Evolutionary conservation across 2,329 filamentous ascomycete species (phyloP), one percentile per base, ranked within the genome.

Genomic region (Amphichorda felina): DNA sequence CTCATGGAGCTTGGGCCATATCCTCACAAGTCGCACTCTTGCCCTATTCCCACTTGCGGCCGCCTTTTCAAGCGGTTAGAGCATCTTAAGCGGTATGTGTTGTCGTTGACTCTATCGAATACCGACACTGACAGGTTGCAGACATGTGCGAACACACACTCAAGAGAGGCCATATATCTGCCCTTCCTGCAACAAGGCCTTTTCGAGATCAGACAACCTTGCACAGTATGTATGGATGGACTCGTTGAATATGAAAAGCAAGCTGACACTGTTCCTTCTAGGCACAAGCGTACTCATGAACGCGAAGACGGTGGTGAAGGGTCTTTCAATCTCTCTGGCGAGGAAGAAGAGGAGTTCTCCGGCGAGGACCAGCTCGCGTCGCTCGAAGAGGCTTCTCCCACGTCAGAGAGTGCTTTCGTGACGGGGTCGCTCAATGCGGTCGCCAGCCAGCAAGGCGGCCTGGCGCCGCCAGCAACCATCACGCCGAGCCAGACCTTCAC

Each of bases 151-250:
- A 65, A 98, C 91, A 53, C 91, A 98, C 71, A 98, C 91, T 38
- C 91, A 98, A 71, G 91, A 98, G 70, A 85, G 89, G 65, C 91
- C 91, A 49, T 98, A 98, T 63, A 81, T 93, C 56, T 98, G 91
- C 75, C 83, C 84, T 49, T 81, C 94, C 61, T 98, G 91, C 76
- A 94, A 84, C 72, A 96, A 96, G 71, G 89, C 89, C 46, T 98
- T 98, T 62, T 96, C 91, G 40, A 75, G 91, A 64, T 96, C 89
- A 53, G 91, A 98, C 68, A 98, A 98, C 60, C 82, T 98, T 63
- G 91, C 91, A 60, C 91, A 98, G 83, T 94, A 86, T 64, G 75
- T 54, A 22, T 17, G 5, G 3, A 8, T 36, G 9, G 3, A 5
- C 16, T n/a, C 27, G 6, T 30, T 30, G 10, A n/a, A 19, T 19